Evolutionary conservation across 2,329 filamentous ascomycete species (phyloP).

Genomic region (Pseudovirgaria hyperparasitica): DNA sequence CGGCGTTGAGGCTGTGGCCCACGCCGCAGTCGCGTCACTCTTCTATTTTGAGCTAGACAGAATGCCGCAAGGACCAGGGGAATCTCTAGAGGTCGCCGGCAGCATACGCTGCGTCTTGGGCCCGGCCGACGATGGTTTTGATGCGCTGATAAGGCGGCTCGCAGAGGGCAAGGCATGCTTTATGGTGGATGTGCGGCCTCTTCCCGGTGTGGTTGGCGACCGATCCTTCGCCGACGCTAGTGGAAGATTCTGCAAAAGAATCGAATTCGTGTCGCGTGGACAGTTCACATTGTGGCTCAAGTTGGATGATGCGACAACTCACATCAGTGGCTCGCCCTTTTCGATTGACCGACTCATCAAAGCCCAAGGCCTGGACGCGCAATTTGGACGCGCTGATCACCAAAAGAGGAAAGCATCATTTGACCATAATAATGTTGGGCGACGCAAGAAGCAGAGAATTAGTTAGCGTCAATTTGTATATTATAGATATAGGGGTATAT

Average conservation of each 20-base stretch:
- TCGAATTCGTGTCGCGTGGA: too few relatives aligned
- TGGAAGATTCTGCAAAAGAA: constrained; percentile 7
- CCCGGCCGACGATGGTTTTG: too few relatives aligned
- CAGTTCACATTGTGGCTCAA: constrained; percentile 8
- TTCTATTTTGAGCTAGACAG: constrained; percentile 11
- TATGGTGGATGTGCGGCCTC: constrained; percentile 3
- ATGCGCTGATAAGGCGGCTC: constrained; percentile 3
- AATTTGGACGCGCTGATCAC: constrained; percentile 7
- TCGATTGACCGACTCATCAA: too few relatives aligned
- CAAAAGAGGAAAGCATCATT: constrained; percentile 9
- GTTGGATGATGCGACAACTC: constrained; percentile 5
- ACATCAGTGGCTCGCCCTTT: constrained; percentile 8
- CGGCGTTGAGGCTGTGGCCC: constrained; percentile 5
- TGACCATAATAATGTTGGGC: too few relatives aligned
- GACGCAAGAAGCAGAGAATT: too few relatives aligned
- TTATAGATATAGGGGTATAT: too few relatives aligned
- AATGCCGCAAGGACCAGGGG: constrained; percentile 5
- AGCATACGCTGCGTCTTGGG: constrained; percentile 6
- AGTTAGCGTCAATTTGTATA: too few relatives aligned
- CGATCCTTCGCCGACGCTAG: constrained; percentile 6
- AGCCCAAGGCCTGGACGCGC: constrained; percentile 6
- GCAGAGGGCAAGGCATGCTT: constrained; percentile 3
- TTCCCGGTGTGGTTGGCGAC: too few relatives aligned
- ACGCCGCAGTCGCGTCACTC: constrained; percentile 7
- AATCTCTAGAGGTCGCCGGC: constrained; percentile 4